Conservation (phyloP, 2,329 filamentous ascomycete species). For the Fonsecaea erecta region DNA sequence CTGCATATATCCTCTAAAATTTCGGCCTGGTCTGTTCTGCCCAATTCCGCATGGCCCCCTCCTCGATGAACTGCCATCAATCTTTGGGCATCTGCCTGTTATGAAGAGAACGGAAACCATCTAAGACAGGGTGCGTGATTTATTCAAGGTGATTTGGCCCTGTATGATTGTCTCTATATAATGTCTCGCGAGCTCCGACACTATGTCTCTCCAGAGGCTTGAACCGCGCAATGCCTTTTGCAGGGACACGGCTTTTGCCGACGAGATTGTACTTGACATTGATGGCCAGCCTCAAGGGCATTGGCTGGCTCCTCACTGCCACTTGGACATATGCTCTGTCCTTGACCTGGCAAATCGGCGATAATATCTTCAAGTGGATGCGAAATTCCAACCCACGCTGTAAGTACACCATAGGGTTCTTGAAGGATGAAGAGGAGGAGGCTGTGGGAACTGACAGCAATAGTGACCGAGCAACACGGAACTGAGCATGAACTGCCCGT, state of each 20-base stretch:
- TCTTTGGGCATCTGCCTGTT: not conserved
- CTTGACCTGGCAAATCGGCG: constrained; percentile 3
- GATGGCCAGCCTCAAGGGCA: not conserved
- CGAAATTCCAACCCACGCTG: not conserved
- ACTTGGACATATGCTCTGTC: constrained; percentile 11
- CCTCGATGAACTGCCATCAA: not conserved
- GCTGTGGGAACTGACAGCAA: not conserved
- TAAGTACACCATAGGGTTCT: constrained; percentile 16
- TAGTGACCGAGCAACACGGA: constrained; percentile 1
- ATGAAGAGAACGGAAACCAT: not conserved
- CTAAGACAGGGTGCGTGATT: constrained; percentile 22
- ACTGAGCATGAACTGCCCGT: not conserved
- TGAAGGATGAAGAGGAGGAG: not conserved
- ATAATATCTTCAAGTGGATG: not conserved
- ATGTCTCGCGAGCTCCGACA: not conserved
- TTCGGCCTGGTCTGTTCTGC: not conserved
- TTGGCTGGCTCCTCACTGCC: constrained; percentile 8
- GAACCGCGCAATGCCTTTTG: constrained; percentile 9
- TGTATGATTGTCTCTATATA: not conserved
- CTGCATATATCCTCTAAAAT: not conserved
- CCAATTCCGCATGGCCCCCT: constrained; percentile 14
- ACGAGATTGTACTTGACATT: not conserved
- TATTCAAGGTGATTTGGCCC: constrained; percentile 24
- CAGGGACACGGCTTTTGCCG: not conserved
- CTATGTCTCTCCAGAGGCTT: not conserved